These are phyloP conservation scores for Lentinula aciculospora DNA, from an alignment of 768 basidiomycete genomes.

Conservation along the genomic window DNA sequence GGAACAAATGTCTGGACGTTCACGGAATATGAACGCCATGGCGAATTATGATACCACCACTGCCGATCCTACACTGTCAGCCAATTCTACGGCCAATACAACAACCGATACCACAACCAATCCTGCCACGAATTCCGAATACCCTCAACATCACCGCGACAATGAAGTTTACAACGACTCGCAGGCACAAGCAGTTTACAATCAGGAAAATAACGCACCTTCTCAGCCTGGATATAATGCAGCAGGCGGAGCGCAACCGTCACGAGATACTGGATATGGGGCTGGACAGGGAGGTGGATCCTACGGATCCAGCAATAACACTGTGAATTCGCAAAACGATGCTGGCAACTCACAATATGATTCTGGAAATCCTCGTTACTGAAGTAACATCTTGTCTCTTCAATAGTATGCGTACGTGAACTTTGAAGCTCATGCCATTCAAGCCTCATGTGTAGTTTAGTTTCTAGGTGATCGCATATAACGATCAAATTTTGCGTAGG, in stretches of 20 bases:
- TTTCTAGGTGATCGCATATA: too few relatives aligned
- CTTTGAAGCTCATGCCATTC: too few relatives aligned
- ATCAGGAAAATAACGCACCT: background rate
- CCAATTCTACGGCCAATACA: background rate
- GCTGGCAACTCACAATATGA: background rate
- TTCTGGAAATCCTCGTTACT: background rate
- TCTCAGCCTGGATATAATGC: background rate
- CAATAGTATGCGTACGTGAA: too few relatives aligned
- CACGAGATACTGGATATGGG: background rate
- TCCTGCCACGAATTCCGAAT: background rate
- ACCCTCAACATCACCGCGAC: conserved; percentile 1
- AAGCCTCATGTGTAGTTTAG: too few relatives aligned
- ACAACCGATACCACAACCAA: background rate
- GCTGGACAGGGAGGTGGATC: background rate
- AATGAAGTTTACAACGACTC: conserved; percentile 1
- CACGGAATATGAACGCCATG: background rate
- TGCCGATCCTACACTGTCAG: background rate
- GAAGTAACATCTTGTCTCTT: background rate
- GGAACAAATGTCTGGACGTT: background rate
- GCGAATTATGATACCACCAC: background rate
- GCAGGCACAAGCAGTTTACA: background rate
- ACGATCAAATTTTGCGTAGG: too few relatives aligned
- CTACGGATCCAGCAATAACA: background rate
- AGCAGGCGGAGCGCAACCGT: background rate
- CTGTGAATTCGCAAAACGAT: background rate